Conservation (phyloP, 805 yeast genomes). For the Candida argentea region DNA sequence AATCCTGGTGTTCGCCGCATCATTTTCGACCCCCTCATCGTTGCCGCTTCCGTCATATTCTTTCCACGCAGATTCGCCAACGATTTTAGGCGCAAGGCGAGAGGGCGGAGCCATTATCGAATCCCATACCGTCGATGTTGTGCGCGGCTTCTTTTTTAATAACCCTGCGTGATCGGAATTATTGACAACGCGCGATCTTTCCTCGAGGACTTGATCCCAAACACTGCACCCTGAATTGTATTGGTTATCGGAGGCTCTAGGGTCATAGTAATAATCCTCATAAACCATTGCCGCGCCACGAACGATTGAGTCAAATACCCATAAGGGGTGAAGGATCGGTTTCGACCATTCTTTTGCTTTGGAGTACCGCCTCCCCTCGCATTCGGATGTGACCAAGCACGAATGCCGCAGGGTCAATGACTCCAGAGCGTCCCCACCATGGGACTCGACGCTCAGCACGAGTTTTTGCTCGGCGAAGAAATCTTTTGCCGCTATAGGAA, state of each 20-base stretch:
- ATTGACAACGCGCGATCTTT: not conserved
- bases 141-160: constrained; percentile 8
- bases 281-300: constrained; percentile 35
- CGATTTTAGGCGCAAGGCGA: constrained; percentile 6
- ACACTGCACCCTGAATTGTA: constrained; percentile 21
- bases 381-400: constrained; percentile 41
- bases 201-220: constrained; percentile 21
- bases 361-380: constrained; percentile 40
- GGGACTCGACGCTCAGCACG: constrained; percentile 20
- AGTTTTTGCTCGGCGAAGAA: constrained; percentile 21
- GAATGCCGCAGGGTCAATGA: constrained; percentile 36
- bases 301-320: constrained; percentile 35
- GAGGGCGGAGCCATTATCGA: constrained; percentile 28
- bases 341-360: constrained; percentile 45
- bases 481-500: constrained; percentile 6
- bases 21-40: constrained; percentile 5
- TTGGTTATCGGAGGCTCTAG: constrained; percentile 4
- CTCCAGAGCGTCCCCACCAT: constrained; percentile 44
- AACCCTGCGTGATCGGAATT: constrained; percentile 3
- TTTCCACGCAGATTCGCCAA: constrained; percentile 18
- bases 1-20: not conserved
- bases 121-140: constrained; percentile 30
- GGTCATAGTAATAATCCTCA: constrained; percentile 27
- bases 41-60: constrained; percentile 10
- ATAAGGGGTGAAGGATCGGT: constrained; percentile 42